Evolutionary conservation across 2,329 filamentous ascomycete species (phyloP), one percentile per base, ranked within the genome.

Genomic region (Sporothrix protearum): DNA sequence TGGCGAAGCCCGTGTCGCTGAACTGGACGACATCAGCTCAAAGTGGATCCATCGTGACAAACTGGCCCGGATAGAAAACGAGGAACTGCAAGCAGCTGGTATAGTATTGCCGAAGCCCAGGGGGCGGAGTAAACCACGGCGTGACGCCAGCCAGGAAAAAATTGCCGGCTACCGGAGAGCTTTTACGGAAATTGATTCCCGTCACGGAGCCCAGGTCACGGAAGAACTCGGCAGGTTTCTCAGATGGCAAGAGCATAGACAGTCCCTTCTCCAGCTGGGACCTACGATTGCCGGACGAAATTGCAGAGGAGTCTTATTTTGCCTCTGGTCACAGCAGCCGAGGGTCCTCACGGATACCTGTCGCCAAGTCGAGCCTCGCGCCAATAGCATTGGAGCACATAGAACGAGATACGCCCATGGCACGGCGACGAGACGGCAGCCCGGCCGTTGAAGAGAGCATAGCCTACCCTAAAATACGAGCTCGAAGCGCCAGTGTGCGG

Each of bases 41-140:
- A 91, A 92, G 79, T 96, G 92, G 92, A 95, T 96, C 76, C 92
- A 96, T 78, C 85, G 92, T 71, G 92, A 96, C 81, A 95, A 95
- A 81, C 82, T 96, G 73, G 92, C 91, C 70, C 88, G 88, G 78
- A 96, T 95, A 76, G 92, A 96, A 81, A 95, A 84, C 76, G 86
- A 90, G 77, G 92, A 96, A 80, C 85, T 96, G 74, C 91, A 93
- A 79, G 92, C 91, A 72, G 92, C 92, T 7, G 92, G 92, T 39
- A 89, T 94, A 76, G 83, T 87, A 68, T 78, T 91, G 73, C 84
- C 89, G 74, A 81, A 84, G 76, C 77, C 85, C 42, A 82, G 88
- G 74, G 82, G 87, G 69, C 81, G 85, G 68, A 81, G 77, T 76
- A 81, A 71, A 75, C 80, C 74, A 1, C 74, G 76, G n/a, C 71